These are phyloP conservation scores for Agastache rugosa DNA, from an alignment of 257 asterid genomes.

Conservation along the genomic window DNA sequence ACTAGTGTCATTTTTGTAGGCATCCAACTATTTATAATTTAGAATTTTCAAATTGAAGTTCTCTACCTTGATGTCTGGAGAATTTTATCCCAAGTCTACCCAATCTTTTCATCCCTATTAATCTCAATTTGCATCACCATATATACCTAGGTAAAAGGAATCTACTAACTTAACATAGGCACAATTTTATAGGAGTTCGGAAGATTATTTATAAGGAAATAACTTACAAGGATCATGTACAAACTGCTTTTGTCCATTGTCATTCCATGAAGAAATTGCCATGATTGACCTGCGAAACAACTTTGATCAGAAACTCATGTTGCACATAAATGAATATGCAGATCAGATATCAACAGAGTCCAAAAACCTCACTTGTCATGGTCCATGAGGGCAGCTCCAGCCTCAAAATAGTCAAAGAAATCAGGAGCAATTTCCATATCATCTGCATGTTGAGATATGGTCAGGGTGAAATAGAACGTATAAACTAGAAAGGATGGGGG, in stretches of 20 bases:
- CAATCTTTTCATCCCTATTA: slow-evolving; percentile 9
- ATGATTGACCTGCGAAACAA: slow-evolving; percentile 73
- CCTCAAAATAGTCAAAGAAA: slow-evolving; percentile 94
- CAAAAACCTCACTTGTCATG: slow-evolving; percentile 75
- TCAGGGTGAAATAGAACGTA: slow-evolving; percentile 36
- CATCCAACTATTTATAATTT: neutral
- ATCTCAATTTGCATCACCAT: slow-evolving; percentile 7
- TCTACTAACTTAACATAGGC: slow-evolving; percentile 7
- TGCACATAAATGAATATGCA: slow-evolving; percentile 21
- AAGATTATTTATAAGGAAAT: slow-evolving; percentile 18
- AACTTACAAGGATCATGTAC: slow-evolving; percentile 96
- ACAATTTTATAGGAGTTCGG: slow-evolving; percentile 14
- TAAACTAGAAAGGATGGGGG: slow-evolving; percentile 31
- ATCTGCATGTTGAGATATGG: slow-evolving; percentile 60
- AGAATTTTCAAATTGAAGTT: neutral
- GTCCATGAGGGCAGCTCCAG: slow-evolving; percentile 95
- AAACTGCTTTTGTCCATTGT: slow-evolving; percentile 94
- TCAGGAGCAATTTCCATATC: slow-evolving; percentile 99
- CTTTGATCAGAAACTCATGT: slow-evolving; percentile 22
- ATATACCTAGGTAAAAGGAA: slow-evolving; percentile 3
- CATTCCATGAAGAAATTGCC: slow-evolving; percentile 99
- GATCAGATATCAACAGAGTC: slow-evolving; percentile 25
- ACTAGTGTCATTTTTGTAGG: neutral
- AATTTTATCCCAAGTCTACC: neutral
- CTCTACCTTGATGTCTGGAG: neutral